Evolutionary conservation across 2,329 filamentous ascomycete species (phyloP).

Genomic region (Venturiaceae sp.): DNA sequence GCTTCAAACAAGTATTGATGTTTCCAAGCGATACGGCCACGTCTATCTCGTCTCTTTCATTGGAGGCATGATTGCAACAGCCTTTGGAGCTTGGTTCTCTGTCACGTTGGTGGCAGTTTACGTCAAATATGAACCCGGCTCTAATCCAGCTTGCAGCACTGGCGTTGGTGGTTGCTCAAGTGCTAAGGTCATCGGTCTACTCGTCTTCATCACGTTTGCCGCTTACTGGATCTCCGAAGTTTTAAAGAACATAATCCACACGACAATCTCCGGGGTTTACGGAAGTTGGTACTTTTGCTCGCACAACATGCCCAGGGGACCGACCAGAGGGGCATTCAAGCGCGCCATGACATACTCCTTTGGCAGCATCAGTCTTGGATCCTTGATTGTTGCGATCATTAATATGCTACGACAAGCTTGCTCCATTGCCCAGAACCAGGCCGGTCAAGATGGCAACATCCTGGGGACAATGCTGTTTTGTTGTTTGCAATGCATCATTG

Average conservation of each 20-base stretch:
- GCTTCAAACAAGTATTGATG: constrained; percentile 76
- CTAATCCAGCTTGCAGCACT: constrained; percentile 45
- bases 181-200: constrained; percentile 71
- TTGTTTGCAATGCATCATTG: constrained; percentile 65
- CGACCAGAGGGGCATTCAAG: constrained; percentile 74
- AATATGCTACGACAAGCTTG: constrained; percentile 75
- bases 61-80: constrained; percentile 66
- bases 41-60: constrained; percentile 80
- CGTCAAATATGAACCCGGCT: constrained; percentile 64
- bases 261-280: constrained; percentile 78
- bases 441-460: constrained; percentile 58
- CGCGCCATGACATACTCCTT: constrained; percentile 85
- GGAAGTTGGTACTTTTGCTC: constrained; percentile 86
- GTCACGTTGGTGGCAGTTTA: constrained; percentile 83
- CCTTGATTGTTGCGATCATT: constrained; percentile 76
- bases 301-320: constrained; percentile 59
- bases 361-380: constrained; percentile 81
- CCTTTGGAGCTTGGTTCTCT: constrained; percentile 75
- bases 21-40: constrained; percentile 74
- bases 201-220: constrained; percentile 56
- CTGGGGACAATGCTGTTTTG: constrained; percentile 60
- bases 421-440: constrained; percentile 62
- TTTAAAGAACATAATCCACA: constrained; percentile 89
- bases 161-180: constrained; percentile 56
- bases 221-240: constrained; percentile 93